Conservation (phyloP, 441 rosid genomes). For the Pelargonium cotyledonis region DNA sequence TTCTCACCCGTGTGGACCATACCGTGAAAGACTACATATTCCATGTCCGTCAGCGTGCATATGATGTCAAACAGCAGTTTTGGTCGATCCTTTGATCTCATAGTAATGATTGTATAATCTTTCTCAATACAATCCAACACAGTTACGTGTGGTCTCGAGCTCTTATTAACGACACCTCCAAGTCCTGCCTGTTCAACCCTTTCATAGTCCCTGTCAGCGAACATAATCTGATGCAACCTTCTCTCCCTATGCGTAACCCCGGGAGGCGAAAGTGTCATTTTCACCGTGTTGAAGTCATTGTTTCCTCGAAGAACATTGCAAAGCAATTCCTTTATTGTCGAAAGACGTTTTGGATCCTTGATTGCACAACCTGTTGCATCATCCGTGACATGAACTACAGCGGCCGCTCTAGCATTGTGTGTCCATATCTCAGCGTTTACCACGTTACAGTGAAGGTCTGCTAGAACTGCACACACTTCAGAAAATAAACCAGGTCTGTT, state of each 20-base stretch:
- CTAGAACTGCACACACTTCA: conserved; percentile 80
- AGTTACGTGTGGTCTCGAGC: conserved; percentile 52
- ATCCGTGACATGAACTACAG: conserved; percentile 79
- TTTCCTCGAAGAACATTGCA: conserved; percentile 60
- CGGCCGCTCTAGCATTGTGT: conserved; percentile 86
- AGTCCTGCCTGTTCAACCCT: conserved; percentile 31
- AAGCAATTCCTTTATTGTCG: conserved; percentile 56
- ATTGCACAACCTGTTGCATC: conserved; percentile 49
- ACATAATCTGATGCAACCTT: conserved; percentile 90
- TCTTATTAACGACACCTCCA: conserved; percentile 27
- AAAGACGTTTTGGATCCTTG: conserved; percentile 51
- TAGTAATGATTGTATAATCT: conserved; percentile 72
- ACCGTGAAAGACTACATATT: conserved; percentile 86
- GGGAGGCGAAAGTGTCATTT: conserved; percentile 58
- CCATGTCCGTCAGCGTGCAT: conserved; percentile 90
- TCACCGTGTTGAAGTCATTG: conserved; percentile 54
- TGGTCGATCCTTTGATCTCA: conserved; percentile 87
- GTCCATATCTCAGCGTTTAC: conserved; percentile 94
- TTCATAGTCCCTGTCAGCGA: conserved; percentile 84
- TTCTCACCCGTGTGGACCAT: conserved; percentile 60
- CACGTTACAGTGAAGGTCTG: conserved; percentile 74
- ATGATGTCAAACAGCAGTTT: conserved; percentile 81
- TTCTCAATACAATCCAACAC: conserved; percentile 62
- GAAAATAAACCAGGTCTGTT: conserved; percentile 94
- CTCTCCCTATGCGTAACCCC: conserved; percentile 65